Conservation (phyloP, 2,329 filamentous ascomycete genomes). For the Herpotrichia juniperi region DNA sequence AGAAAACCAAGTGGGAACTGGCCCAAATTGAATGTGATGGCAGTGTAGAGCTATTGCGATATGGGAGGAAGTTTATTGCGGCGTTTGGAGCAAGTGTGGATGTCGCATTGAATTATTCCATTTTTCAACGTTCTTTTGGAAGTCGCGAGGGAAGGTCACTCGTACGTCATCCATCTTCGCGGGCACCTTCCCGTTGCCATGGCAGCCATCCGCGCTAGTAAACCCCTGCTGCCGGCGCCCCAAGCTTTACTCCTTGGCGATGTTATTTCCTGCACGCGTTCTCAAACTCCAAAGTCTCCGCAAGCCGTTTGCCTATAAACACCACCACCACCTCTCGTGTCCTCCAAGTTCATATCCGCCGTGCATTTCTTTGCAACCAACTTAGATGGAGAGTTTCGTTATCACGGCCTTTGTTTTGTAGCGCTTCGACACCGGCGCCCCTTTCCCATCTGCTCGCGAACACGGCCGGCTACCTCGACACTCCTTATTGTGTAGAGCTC, state of each 20-base stretch:
- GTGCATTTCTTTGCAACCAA: constrained; percentile 47
- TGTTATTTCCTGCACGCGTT: not conserved
- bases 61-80: not conserved
- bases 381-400: constrained; percentile 50
- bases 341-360: constrained; percentile 14
- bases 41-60: not conserved
- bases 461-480: constrained; percentile 11
- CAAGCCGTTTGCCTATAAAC: not conserved
- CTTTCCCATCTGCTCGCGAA: constrained; percentile 23
- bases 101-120: not conserved
- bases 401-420: constrained; percentile 44
- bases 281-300: not conserved
- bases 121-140: not conserved
- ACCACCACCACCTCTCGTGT: constrained; percentile 14
- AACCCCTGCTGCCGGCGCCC: not conserved
- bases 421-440: constrained; percentile 33
- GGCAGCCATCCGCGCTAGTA: too few species aligned
- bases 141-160: not conserved
- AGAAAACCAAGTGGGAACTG: too few species aligned
- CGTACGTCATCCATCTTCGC: not conserved
- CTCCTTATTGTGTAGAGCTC: constrained; percentile 24
- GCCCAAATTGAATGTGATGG: not conserved
- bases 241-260: not conserved
- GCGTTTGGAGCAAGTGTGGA: not conserved
- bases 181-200: not conserved